Evolutionary conservation across 2,329 filamentous ascomycete genomes (phyloP).

Genomic region (Xylariaceae sp.): DNA sequence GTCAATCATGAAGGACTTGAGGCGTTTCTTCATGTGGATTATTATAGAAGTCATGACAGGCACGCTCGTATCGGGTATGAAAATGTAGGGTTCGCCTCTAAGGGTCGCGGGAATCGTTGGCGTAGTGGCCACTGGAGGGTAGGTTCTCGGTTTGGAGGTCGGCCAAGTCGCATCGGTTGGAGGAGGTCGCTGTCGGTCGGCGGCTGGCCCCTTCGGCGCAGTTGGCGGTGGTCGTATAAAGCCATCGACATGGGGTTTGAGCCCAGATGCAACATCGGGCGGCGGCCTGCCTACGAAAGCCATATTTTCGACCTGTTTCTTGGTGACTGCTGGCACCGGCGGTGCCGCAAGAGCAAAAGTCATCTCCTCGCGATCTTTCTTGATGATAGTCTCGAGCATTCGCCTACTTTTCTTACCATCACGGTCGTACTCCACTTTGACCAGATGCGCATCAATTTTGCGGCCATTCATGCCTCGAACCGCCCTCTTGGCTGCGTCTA

Average conservation of each 20-base stretch:
- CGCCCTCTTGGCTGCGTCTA: conserved; percentile 77
- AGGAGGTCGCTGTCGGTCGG: conserved; percentile 36
- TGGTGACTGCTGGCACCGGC: conserved; percentile 22
- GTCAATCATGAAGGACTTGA: conserved; percentile 78
- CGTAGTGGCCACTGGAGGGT: conserved; percentile 56
- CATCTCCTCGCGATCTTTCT: conserved; percentile 60
- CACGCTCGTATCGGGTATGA: conserved; percentile 80
- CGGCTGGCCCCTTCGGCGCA: conserved; percentile 81
- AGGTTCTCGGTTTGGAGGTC: conserved; percentile 27
- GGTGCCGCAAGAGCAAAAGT: conserved; percentile 25
- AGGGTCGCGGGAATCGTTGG: conserved; percentile 65
- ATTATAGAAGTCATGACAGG: conserved; percentile 83
- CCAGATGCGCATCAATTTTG: conserved; percentile 70
- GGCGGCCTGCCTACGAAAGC: conserved; percentile 3
- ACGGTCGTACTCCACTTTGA: conserved; percentile 84
- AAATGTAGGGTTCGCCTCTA: conserved; percentile 80
- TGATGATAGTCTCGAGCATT: conserved; percentile 71
- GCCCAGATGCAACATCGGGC: conserved; percentile 7
- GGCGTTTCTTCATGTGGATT: conserved; percentile 81
- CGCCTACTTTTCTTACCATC: conserved; percentile 79
- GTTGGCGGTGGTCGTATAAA: conserved; percentile 69
- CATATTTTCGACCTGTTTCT: conserved; percentile 24
- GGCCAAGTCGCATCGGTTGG: conserved; percentile 32
- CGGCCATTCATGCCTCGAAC: conserved; percentile 72
- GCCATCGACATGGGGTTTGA: conserved; percentile 34